phyloP scores from a whole-genome alignment of 108 stramenopile genomes.

The Schizochytrium sp. region DNA sequence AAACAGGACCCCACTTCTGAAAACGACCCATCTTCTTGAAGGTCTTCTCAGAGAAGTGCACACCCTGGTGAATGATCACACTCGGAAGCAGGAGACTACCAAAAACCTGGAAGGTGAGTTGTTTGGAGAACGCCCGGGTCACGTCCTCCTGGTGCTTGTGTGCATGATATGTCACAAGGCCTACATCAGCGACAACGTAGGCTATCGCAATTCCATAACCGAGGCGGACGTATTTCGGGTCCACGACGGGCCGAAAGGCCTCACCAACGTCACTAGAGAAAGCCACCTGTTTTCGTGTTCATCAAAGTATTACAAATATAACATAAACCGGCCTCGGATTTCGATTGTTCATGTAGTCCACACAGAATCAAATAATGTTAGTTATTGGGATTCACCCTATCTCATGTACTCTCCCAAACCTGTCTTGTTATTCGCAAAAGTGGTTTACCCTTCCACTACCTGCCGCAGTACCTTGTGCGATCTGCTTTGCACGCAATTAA shows the following conservation, averaged over 20 bases:
- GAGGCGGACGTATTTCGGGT: slow-evolving; percentile 3
- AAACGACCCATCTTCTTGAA: slow-evolving; percentile 44
- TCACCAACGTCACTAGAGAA: slow-evolving; percentile 51
- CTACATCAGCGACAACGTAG: slow-evolving; percentile 47
- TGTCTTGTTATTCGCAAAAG: too few relatives aligned
- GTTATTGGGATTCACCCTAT: too few relatives aligned
- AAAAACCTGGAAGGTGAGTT: slow-evolving; percentile 36
- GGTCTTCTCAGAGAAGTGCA: slow-evolving; percentile 31
- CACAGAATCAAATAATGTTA: too few relatives aligned
- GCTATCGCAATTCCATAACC: slow-evolving; percentile 56
- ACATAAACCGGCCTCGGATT: too few relatives aligned
- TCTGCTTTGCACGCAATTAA: too few relatives aligned
- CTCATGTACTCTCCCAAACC: too few relatives aligned
- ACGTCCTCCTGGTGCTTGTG: slow-evolving; percentile 3
- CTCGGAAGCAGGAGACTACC: slow-evolving; percentile 18
- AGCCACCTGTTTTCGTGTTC: neutral
- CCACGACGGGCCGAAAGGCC: slow-evolving; percentile 50
- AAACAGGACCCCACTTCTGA: slow-evolving; percentile 32
- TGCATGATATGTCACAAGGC: neutral
- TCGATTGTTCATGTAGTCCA: too few relatives aligned
- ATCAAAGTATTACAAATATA: neutral
- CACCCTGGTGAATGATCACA: slow-evolving; percentile 9
- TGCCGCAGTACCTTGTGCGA: too few relatives aligned
- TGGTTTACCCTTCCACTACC: too few relatives aligned
- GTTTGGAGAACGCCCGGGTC: neutral